Base-by-base conservation (phyloP, 2,329 filamentous ascomycete species). In the Ophiocordyceps robertsii region DNA sequence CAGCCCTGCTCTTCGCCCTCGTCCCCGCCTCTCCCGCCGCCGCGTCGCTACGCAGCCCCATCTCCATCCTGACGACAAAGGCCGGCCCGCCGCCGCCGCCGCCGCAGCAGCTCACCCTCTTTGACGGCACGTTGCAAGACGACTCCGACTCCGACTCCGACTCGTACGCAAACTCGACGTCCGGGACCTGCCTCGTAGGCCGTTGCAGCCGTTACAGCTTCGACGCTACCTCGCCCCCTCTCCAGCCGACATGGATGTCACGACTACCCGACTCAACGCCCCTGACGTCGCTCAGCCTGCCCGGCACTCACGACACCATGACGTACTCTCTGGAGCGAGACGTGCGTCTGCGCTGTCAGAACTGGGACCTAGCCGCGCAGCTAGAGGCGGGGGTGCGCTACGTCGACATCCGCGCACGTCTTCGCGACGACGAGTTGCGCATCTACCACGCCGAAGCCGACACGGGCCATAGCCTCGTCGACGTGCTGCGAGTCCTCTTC, bases 221-320 rank as follows among this genome's bases (percentile, higher is more conserved):
- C 54, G 64, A 70, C 47, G 54, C 60, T 32, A 51, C 60, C 44
- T 47, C 47, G 29, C 52, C 54, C 31, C 47, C 54, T 30, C 47
- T 55, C 36, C 52, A 61, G 29, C 52, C 60, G 7, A 42, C 47
- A 32, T 72, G 69, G 69, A 71, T 71, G 69, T 54, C 55, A 17
- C 40, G 40, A 7, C 51, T 72, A 11, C 64, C 66, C 27, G 64
- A 71, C 52, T 46, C 54, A 24, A 55, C 59, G 31, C 57, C 55
- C 38, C 53, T 73, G 30, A 60, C 66, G 29, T 61, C 55, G 40
- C 59, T 73, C 36, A 70, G 68, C 38, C 64, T 73, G 44, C 70
- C 70, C 0, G 70, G 70, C 29, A 72, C 70, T 2, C 70, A 73
- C 56, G 69, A 73, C 52, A 72, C 69, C 21, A 65, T 73, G 64